Evolutionary conservation across 345 rosid species (phyloP).

Genomic region (Linum lewisii): DNA sequence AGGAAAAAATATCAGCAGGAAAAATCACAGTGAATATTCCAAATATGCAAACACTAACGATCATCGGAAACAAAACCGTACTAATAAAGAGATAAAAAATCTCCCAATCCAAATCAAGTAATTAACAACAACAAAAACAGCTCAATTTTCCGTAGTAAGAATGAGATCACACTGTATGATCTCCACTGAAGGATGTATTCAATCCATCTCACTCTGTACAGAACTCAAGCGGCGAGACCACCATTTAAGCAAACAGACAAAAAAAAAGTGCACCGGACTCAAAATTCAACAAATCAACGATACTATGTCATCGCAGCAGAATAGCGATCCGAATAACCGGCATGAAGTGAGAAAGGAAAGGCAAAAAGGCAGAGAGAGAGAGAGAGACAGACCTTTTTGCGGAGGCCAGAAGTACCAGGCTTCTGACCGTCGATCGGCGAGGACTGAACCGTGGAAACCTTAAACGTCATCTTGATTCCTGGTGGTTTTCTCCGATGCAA

Average conservation of each 20-base stretch:
- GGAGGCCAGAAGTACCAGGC: constrained; percentile 98
- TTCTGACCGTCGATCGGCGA: constrained; percentile 85
- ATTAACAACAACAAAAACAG: too few species aligned
- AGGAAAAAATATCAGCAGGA: not conserved
- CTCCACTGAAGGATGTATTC: too few species aligned
- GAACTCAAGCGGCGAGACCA: too few species aligned
- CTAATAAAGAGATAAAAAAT: too few species aligned
- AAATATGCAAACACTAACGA: not conserved
- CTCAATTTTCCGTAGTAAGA: too few species aligned
- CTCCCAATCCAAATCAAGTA: too few species aligned
- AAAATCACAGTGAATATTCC: not conserved
- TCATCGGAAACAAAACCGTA: not conserved
- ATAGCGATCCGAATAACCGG: not conserved
- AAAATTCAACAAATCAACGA: too few species aligned
- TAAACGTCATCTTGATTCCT: constrained; percentile 48
- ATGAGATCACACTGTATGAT: too few species aligned
- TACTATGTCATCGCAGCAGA: not conserved
- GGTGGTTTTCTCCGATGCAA: not conserved
- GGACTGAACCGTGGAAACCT: constrained; percentile 48
- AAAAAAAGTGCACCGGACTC: not conserved
- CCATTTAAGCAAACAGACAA: too few species aligned
- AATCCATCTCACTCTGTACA: too few species aligned
- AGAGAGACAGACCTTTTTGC: constrained; percentile 64
- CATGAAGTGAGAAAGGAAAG: not conserved
- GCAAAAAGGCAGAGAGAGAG: not conserved